Percentiles rank a stretch among this genome's conserved stretches.
These are phyloP conservation scores for Artomyces pyxidatus DNA, from an alignment of 768 basidiomycete genomes.

Conservation along the genomic window DNA sequence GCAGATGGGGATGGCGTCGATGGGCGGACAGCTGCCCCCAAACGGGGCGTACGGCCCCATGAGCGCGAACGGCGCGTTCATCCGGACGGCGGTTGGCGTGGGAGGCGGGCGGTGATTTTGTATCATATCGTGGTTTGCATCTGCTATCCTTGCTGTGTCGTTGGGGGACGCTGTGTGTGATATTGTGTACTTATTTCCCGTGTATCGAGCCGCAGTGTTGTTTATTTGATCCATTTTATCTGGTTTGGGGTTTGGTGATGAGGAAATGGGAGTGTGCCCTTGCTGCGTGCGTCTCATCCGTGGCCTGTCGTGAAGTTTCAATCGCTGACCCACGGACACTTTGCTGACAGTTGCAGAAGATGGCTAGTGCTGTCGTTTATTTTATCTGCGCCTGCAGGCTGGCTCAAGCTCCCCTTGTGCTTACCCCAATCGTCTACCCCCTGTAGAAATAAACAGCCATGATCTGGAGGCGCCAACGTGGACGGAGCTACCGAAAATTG, in stretches of 20 bases:
- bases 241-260: constrained; percentile 3
- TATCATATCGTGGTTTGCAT: neutral
- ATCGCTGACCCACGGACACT: no score
- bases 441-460: no score
- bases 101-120: constrained; percentile 9
- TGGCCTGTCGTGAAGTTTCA: no score
- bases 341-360: no score
- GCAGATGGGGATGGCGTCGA: neutral
- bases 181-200: neutral
- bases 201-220: neutral
- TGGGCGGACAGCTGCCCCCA: constrained; percentile 13
- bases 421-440: no score
- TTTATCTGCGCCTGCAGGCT: no score
- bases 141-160: neutral
- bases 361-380: no score
- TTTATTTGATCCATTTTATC: constrained; percentile 7
- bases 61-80: constrained; percentile 14
- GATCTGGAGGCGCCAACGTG: no score
- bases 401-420: no score
- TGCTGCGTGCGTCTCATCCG: no score
- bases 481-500: no score
- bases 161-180: neutral
- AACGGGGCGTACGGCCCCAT: constrained; percentile 14
- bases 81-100: constrained; percentile 14
- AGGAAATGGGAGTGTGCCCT: no score